These are phyloP conservation scores for Sphaerulina populicola DNA, from an alignment of 2,329 filamentous ascomycete genomes.

Conservation along the genomic window DNA sequence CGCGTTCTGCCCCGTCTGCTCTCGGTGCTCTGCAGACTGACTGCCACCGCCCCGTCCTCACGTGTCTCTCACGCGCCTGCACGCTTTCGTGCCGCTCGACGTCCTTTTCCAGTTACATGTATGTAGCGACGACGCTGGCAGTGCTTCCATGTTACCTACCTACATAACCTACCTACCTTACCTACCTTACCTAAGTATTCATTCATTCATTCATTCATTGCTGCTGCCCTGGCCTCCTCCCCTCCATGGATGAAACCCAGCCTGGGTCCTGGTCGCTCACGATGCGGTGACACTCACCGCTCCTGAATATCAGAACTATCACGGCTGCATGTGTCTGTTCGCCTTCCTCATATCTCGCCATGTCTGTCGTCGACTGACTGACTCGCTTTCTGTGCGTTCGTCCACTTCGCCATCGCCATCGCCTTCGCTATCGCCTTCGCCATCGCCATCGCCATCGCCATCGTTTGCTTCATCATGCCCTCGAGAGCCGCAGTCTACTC, in stretches of 20 bases:
- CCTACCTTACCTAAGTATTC: too few relatives aligned
- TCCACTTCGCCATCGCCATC: background rate
- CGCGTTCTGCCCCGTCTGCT: too few relatives aligned
- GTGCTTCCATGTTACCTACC: too few relatives aligned
- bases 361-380: background rate
- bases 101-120: background rate
- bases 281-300: constrained; percentile 16
- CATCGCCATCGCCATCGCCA: too few relatives aligned
- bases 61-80: constrained; percentile 10
- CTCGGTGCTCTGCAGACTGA: too few relatives aligned
- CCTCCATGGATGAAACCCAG: constrained; percentile 6
- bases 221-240: constrained; percentile 2
- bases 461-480: constrained; percentile 7
- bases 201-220: too few relatives aligned
- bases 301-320: background rate
- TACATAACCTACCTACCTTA: too few relatives aligned
- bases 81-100: constrained; percentile 5
- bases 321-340: constrained; percentile 2
- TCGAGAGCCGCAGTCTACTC: constrained; percentile 13
- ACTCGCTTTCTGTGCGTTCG: constrained; percentile 1
- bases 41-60: constrained; percentile 4
- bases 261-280: constrained; percentile 12
- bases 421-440: too few relatives aligned
- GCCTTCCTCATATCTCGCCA: constrained; percentile 2
- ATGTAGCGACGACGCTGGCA: background rate